These are phyloP conservation scores for Aspergillus terreus DNA, from an alignment of 2,329 filamentous ascomycete species.

Conservation along the genomic window DNA sequence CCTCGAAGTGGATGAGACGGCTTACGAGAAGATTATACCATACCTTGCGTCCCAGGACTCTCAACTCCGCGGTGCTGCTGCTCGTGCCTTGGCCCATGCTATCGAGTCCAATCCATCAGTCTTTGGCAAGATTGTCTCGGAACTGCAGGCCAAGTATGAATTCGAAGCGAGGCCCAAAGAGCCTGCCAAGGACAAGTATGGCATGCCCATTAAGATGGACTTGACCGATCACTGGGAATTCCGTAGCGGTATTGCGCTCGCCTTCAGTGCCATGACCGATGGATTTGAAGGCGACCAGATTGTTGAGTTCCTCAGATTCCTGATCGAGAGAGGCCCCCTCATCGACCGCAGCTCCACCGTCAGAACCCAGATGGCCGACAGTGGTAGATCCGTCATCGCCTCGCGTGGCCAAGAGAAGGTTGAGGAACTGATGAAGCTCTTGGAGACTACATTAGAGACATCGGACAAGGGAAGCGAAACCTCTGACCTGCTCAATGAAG, in stretches of 20 bases:
- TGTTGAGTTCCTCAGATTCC: slow-evolving; percentile 74
- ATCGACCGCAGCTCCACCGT: slow-evolving; percentile 76
- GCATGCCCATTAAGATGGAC: slow-evolving; percentile 89
- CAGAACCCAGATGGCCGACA: slow-evolving; percentile 85
- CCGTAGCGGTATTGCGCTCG: slow-evolving; percentile 81
- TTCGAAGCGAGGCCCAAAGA: slow-evolving; percentile 78
- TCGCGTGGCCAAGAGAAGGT: slow-evolving; percentile 76
- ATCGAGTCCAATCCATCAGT: slow-evolving; percentile 58
- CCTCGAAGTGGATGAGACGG: slow-evolving; percentile 64
- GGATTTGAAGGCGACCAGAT: slow-evolving; percentile 67
- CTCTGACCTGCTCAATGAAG: slow-evolving; percentile 89
- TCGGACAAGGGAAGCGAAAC: slow-evolving; percentile 77
- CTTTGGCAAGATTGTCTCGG: slow-evolving; percentile 60
- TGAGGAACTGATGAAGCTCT: slow-evolving; percentile 85
- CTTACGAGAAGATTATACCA: slow-evolving; percentile 65
- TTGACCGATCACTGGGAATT: slow-evolving; percentile 86
- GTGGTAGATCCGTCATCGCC: slow-evolving; percentile 76
- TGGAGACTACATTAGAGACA: slow-evolving; percentile 81
- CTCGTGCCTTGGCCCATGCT: slow-evolving; percentile 74
- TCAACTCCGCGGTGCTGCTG: slow-evolving; percentile 78
- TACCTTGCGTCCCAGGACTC: slow-evolving; percentile 78
- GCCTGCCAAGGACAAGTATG: slow-evolving; percentile 84
- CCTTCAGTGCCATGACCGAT: slow-evolving; percentile 76
- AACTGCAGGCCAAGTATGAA: slow-evolving; percentile 67
- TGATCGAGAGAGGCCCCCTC: slow-evolving; percentile 83